Evolutionary conservation across 495 filamentous ascomycete species (phyloP).

Genomic region (Tirmania nivea): DNA sequence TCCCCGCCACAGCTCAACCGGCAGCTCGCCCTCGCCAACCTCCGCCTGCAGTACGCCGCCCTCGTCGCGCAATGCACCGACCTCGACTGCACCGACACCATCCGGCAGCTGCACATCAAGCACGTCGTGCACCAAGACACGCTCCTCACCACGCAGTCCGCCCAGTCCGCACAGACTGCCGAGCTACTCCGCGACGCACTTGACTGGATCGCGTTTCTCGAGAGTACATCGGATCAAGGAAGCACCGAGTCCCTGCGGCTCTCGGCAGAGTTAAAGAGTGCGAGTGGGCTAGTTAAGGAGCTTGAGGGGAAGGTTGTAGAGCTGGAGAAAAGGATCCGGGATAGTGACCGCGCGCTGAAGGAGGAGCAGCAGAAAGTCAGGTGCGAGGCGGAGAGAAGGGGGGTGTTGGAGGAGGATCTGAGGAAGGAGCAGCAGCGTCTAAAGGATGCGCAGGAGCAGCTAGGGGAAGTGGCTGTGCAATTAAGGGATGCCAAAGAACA

Average conservation of each 20-base stretch:
- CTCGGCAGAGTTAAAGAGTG: constrained; percentile 32
- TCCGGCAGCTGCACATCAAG: constrained; percentile 39
- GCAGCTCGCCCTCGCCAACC: constrained; percentile 10
- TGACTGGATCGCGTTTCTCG: constrained; percentile 29
- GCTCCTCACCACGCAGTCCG: constrained; percentile 27
- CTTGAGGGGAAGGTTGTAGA: constrained; percentile 50
- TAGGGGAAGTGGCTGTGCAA: neutral
- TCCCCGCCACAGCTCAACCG: constrained; percentile 7
- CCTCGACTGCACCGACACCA: neutral
- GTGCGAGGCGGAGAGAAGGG: neutral
- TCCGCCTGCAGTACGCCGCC: constrained; percentile 6
- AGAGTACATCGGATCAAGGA: constrained; percentile 21
- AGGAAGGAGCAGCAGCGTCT: neutral
- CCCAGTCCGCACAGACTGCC: neutral
- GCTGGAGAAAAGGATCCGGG: constrained; percentile 19
- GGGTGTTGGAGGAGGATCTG: neutral
- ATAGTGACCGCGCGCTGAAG: neutral
- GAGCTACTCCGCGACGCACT: constrained; percentile 29
- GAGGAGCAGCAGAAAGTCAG: neutral
- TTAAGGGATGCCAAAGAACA: neutral
- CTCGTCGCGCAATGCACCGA: neutral
- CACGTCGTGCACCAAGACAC: constrained; percentile 22
- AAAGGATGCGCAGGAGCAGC: no score
- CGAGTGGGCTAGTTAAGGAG: constrained; percentile 30
- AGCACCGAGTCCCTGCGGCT: constrained; percentile 32